Percentiles rank a stretch among this genome's conserved stretches.
These are phyloP conservation scores for Sporormia fimetaria DNA, from an alignment of 495 filamentous ascomycete species.

Conservation along the genomic window DNA sequence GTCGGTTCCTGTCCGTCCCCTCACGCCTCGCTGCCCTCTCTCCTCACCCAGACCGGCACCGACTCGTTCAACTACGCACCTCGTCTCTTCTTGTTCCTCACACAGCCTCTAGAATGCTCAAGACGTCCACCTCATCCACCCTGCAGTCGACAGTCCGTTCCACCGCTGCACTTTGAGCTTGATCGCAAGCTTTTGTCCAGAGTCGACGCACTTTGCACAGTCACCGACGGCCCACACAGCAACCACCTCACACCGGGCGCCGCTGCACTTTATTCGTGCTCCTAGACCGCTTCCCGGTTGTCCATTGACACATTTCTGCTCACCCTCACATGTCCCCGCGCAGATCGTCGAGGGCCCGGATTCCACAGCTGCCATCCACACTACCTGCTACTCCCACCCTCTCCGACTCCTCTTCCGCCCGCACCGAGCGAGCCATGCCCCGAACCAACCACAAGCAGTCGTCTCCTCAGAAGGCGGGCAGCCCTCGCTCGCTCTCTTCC, in stretches of 20 bases:
- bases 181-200: conserved; percentile 23
- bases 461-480: conserved; percentile 62
- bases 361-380: conserved; percentile 57
- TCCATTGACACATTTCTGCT: neutral
- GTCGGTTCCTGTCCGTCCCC: too few species aligned
- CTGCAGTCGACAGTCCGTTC: conserved; percentile 6
- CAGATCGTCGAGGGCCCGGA: conserved; percentile 84
- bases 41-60: too few species aligned
- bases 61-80: neutral
- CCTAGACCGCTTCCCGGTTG: neutral
- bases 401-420: conserved; percentile 64
- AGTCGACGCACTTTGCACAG: conserved; percentile 20
- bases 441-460: conserved; percentile 58
- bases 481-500: conserved; percentile 60
- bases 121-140: neutral
- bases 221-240: conserved; percentile 1
- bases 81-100: neutral
- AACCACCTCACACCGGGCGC: neutral
- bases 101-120: conserved; percentile 15
- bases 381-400: conserved; percentile 51
- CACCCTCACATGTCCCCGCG: conserved; percentile 49
- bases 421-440: conserved; percentile 59
- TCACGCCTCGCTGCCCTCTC: too few species aligned
- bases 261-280: neutral
- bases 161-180: conserved; percentile 21